These are phyloP conservation scores for Albophoma yamanashiensis DNA, from an alignment of 2,329 filamentous ascomycete genomes.

Conservation along the genomic window DNA sequence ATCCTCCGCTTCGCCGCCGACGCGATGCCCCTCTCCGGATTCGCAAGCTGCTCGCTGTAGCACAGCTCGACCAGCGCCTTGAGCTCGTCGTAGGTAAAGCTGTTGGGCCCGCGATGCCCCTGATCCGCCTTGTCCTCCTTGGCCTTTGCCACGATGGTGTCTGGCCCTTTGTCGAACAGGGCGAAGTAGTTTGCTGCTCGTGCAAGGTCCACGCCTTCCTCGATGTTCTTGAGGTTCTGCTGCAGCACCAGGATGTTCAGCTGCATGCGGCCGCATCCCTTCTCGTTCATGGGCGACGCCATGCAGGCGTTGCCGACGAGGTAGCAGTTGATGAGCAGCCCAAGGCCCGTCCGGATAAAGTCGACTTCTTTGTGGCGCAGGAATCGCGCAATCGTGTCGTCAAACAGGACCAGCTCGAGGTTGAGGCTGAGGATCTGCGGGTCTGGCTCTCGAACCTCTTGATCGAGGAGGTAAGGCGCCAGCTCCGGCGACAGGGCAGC, in stretches of 20 bases:
- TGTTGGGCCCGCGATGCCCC: slow-evolving; percentile 22
- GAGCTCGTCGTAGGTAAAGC: slow-evolving; percentile 55
- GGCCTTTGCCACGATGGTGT: slow-evolving; percentile 53
- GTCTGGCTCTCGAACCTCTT: slow-evolving; percentile 67
- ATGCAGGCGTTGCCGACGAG: slow-evolving; percentile 62
- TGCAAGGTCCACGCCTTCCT: slow-evolving; percentile 54
- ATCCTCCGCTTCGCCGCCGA: slow-evolving; percentile 57
- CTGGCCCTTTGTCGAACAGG: slow-evolving; percentile 54
- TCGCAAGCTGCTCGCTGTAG: slow-evolving; percentile 56
- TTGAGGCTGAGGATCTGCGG: slow-evolving; percentile 76
- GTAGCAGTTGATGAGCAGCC: slow-evolving; percentile 66
- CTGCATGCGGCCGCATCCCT: slow-evolving; percentile 79
- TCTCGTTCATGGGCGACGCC: slow-evolving; percentile 72
- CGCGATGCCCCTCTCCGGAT: slow-evolving; percentile 56
- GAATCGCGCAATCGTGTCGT: slow-evolving; percentile 67
- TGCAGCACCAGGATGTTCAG: slow-evolving; percentile 92
- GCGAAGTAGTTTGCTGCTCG: slow-evolving; percentile 58
- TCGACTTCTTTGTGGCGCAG: slow-evolving; percentile 59
- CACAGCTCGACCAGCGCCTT: slow-evolving; percentile 56
- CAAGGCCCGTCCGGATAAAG: slow-evolving; percentile 70
- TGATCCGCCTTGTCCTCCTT: slow-evolving; percentile 31
- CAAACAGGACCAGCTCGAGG: slow-evolving; percentile 73
- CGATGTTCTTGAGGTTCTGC: slow-evolving; percentile 92
- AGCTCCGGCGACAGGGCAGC: slow-evolving; percentile 49
- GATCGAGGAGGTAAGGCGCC: slow-evolving; percentile 54